phyloP scores from a whole-genome alignment of 2,329 filamentous ascomycete genomes.

The Biscogniauxia marginata region DNA sequence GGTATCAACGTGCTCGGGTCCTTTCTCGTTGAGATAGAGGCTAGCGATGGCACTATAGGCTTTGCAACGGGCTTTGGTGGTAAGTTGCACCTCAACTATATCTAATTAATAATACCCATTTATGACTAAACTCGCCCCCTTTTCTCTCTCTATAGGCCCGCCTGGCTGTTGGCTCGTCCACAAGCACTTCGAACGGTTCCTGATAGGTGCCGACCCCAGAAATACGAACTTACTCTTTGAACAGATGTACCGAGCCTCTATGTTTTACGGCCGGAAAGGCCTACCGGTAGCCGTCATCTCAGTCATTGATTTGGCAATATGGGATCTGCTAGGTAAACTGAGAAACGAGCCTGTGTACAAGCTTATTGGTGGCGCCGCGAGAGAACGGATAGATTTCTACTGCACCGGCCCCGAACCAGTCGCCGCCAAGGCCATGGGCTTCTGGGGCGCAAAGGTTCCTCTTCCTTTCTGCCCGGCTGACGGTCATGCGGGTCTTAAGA shows the following conservation, averaged over 20 bases:
- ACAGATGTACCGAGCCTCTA: conserved; percentile 92
- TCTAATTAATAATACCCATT: neutral
- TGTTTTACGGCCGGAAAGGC: conserved; percentile 96
- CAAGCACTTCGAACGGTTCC: conserved; percentile 89
- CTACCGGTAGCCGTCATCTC: conserved; percentile 88
- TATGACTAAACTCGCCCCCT: conserved; percentile 5
- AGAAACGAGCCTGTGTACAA: conserved; percentile 92
- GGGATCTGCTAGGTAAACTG: conserved; percentile 90
- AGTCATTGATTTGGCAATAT: conserved; percentile 88
- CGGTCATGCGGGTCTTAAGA: conserved; percentile 74
- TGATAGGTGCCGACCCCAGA: conserved; percentile 83
- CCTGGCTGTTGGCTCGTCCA: conserved; percentile 93
- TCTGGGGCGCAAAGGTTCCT: conserved; percentile 87
- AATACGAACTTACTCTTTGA: conserved; percentile 92
- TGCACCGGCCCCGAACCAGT: conserved; percentile 86
- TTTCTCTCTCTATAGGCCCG: conserved; percentile 52
- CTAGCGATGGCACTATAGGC: conserved; percentile 85
- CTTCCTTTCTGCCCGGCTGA: conserved; percentile 89
- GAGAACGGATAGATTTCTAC: conserved; percentile 84
- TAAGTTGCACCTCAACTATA: conserved; percentile 29
- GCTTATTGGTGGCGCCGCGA: conserved; percentile 86
- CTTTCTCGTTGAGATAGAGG: conserved; percentile 87
- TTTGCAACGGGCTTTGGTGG: conserved; percentile 93
- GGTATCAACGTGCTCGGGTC: conserved; percentile 94
- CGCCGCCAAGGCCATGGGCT: conserved; percentile 81